phyloP scores from a whole-genome alignment of 2,329 filamentous ascomycete genomes.

The Arthrobotrys iridis region DNA sequence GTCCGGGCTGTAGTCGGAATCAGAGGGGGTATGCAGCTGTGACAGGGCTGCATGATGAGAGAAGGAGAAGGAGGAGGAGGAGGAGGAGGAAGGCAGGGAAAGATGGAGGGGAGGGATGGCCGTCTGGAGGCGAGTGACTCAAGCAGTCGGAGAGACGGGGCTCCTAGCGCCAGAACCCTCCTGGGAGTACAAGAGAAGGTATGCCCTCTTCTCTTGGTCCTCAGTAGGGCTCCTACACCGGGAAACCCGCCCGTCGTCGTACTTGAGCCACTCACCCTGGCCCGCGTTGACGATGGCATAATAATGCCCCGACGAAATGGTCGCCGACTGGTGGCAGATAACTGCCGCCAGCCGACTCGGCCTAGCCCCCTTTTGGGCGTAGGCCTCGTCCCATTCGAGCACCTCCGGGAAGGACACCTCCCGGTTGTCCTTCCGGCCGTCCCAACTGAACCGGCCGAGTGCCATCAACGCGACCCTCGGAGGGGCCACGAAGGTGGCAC shows the following conservation, averaged over 20 bases:
- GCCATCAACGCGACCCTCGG: conserved; percentile 35
- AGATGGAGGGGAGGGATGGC: too few relatives aligned
- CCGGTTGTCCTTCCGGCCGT: conserved; percentile 28
- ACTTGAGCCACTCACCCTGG: conserved; percentile 25
- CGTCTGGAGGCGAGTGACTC: not conserved
- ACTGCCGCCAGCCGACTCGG: conserved; percentile 26
- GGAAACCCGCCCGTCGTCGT: conserved; percentile 25
- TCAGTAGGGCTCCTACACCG: conserved; percentile 8
- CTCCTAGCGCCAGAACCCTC: not conserved
- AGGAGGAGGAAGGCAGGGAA: too few relatives aligned
- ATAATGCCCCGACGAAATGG: conserved; percentile 13
- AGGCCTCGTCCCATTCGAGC: conserved; percentile 15
- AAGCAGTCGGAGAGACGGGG: not conserved
- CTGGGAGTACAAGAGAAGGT: conserved; percentile 32
- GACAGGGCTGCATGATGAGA: too few relatives aligned
- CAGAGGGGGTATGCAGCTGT: too few relatives aligned
- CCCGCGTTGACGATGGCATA: conserved; percentile 16
- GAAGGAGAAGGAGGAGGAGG: too few relatives aligned
- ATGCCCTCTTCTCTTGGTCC: conserved; percentile 13
- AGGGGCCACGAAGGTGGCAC: conserved; percentile 19
- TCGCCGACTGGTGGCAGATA: conserved; percentile 35
- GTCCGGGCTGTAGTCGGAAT: too few relatives aligned
- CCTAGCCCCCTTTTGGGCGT: not conserved
- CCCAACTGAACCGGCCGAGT: conserved; percentile 31
- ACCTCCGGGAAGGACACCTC: conserved; percentile 26